A percentile compares a stretch with the other conserved stretches of the same genome.
phyloP scores from a whole-genome alignment of 2,329 filamentous ascomycete genomes.

The Ramularia endophylla region DNA sequence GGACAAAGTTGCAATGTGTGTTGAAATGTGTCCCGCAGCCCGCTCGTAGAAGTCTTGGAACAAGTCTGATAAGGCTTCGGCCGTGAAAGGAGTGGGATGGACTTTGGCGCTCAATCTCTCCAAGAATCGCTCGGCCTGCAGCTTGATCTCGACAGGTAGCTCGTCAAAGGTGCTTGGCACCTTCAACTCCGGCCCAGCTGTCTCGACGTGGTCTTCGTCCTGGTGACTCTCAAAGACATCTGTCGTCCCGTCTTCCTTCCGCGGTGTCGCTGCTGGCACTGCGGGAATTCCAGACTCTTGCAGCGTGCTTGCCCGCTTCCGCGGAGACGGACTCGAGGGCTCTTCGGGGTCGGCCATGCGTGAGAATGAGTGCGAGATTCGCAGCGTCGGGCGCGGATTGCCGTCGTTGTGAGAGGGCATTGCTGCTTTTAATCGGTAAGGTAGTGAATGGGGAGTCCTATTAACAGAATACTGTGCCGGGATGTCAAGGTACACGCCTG shows the following conservation, averaged over 20 bases:
- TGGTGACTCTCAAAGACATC: conserved; percentile 40
- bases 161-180: conserved; percentile 71
- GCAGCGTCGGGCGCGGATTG: conserved; percentile 22
- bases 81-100: conserved; percentile 73
- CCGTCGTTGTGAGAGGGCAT: too few species aligned
- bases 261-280: conserved; percentile 37
- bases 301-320: conserved; percentile 43
- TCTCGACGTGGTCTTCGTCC: conserved; percentile 21
- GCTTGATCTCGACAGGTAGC: conserved; percentile 88
- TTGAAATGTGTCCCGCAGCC: conserved; percentile 75
- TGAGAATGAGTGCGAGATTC: conserved; percentile 44
- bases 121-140: conserved; percentile 86
- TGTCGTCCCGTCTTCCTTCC: conserved; percentile 28
- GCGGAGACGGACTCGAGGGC: conserved; percentile 27
- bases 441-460: too few species aligned
- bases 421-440: too few species aligned
- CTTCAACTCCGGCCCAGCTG: conserved; percentile 27
- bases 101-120: conserved; percentile 84
- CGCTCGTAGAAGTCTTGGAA: conserved; percentile 92
- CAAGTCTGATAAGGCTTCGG: conserved; percentile 74
- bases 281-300: conserved; percentile 38
- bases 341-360: conserved; percentile 41
- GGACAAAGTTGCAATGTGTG: conserved; percentile 75
- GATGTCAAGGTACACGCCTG: too few species aligned
- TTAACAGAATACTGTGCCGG: too few species aligned